Evolutionary conservation across 2,329 filamentous ascomycete species (phyloP).

Genomic region (Emmonsiellopsis sp.): DNA sequence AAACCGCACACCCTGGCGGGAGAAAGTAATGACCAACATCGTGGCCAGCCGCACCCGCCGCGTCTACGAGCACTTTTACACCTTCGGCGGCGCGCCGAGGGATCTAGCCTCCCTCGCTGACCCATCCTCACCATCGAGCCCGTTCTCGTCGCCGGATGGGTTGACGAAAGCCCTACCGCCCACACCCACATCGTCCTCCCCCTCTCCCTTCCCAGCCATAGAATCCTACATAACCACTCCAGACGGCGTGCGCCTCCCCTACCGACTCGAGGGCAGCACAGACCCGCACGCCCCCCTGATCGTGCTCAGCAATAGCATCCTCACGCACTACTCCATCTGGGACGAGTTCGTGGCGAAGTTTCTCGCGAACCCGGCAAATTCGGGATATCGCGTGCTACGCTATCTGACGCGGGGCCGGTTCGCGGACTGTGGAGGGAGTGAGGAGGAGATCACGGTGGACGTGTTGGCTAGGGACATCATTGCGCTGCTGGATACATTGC

Average conservation of each 20-base stretch:
- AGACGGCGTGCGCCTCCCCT: conserved; percentile 62
- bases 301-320: conserved; percentile 70
- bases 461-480: conserved; percentile 42
- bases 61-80: conserved; percentile 65
- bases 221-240: conserved; percentile 58
- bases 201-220: conserved; percentile 44
- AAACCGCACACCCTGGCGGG: conserved; percentile 53
- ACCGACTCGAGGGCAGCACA: conserved; percentile 64
- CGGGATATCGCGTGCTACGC: conserved; percentile 60
- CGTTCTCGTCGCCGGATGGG: conserved; percentile 48
- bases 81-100: conserved; percentile 65
- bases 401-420: conserved; percentile 68
- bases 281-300: conserved; percentile 61
- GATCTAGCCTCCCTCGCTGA: conserved; percentile 53
- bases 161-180: conserved; percentile 48
- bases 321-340: conserved; percentile 75
- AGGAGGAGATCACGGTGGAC: conserved; percentile 37
- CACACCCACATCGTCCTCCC: conserved; percentile 20
- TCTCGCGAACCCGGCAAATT: conserved; percentile 43
- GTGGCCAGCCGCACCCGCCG: conserved; percentile 51
- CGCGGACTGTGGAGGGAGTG: conserved; percentile 25
- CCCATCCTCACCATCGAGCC: conserved; percentile 37
- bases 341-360: conserved; percentile 61
- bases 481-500: conserved; percentile 57
- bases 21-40: conserved; percentile 50